Conservation (phyloP, 306 rosid species). For the Morella rubra region DNA sequence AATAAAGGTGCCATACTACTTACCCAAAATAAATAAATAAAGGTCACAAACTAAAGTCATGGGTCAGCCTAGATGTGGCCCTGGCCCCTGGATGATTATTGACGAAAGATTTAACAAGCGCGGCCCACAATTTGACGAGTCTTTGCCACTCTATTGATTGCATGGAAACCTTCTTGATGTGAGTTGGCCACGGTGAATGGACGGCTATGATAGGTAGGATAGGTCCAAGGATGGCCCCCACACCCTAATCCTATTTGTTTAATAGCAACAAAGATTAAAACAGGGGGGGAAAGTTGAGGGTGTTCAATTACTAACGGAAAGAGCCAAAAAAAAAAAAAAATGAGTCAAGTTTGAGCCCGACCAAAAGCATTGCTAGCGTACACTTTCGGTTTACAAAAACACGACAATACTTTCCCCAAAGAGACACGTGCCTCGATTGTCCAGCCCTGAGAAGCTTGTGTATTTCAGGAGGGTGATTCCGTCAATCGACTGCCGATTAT, state of each 20-base stretch:
- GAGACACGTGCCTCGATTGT: conserved; percentile 8
- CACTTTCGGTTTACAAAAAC: conserved; percentile 29
- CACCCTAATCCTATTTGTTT: no score
- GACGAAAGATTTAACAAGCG: background rate
- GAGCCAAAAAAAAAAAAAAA: no score
- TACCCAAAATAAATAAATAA: background rate
- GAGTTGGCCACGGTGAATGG: no score
- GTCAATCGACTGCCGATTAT: no score
- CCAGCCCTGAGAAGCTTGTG: background rate
- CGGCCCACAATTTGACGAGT: background rate
- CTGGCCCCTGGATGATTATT: background rate
- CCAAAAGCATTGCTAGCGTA: conserved; percentile 14
- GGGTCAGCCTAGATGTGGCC: background rate
- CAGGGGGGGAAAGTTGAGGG: background rate
- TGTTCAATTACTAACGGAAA: background rate
- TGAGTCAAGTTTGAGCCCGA: conserved; percentile 26
- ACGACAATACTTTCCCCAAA: background rate
- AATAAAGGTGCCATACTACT: background rate
- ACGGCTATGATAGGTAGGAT: no score
- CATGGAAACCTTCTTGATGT: no score
- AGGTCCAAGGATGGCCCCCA: no score
- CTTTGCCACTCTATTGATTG: no score
- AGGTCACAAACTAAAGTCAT: conserved; percentile 18
- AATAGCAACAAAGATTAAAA: conserved; percentile 4
- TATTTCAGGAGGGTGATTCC: background rate